These are phyloP conservation scores for Elongisporangium prolatum DNA, from an alignment of 352 stramenopile genomes.

Conservation along the genomic window DNA sequence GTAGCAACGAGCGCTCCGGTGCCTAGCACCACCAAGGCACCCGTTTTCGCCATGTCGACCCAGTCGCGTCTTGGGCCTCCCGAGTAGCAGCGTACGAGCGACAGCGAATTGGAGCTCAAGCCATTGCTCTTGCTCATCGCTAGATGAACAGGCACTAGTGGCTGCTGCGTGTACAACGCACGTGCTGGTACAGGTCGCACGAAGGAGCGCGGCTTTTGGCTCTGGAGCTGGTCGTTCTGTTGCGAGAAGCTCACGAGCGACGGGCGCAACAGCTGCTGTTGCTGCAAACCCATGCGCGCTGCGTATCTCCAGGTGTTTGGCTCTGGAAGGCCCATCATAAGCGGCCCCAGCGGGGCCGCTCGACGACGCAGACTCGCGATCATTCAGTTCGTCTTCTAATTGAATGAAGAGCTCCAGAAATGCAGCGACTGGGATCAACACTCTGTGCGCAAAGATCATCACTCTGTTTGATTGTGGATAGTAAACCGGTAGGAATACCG, in stretches of 20 bases:
- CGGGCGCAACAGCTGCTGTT: background rate
- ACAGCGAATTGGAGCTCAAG: background rate
- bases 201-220: background rate
- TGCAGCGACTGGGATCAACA: background rate
- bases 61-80: slow-evolving; percentile 18
- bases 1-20: slow-evolving; percentile 50
- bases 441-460: background rate
- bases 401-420: background rate
- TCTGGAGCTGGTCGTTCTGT: background rate
- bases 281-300: background rate
- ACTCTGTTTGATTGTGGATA: background rate
- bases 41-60: slow-evolving; percentile 52
- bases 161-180: background rate
- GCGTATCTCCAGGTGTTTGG: background rate
- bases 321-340: background rate
- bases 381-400: background rate
- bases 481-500: background rate
- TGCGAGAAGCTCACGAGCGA: background rate
- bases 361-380: background rate
- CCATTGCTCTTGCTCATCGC: background rate
- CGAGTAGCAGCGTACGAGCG: background rate
- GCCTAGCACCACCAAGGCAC: slow-evolving; percentile 53
- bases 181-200: background rate
- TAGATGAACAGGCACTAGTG: background rate
- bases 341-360: background rate